Evolutionary conservation across 768 basidiomycete species (phyloP).

Genomic region (Gloeostereum incarnatum): DNA sequence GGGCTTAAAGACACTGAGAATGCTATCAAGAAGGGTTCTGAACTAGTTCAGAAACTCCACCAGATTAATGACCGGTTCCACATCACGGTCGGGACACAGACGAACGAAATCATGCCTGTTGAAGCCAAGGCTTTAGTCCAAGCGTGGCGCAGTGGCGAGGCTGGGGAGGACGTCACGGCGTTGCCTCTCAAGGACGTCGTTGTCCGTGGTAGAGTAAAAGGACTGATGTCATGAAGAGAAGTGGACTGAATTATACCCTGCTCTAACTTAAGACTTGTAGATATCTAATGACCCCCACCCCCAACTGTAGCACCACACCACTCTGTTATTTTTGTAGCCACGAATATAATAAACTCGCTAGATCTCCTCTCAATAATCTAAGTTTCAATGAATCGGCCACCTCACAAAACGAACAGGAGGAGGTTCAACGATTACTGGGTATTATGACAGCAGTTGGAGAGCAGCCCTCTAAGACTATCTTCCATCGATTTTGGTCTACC

Average conservation of each 20-base stretch:
- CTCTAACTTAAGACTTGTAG: too few relatives aligned
- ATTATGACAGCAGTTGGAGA: too few relatives aligned
- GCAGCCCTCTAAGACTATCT: too few relatives aligned
- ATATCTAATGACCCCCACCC: not conserved
- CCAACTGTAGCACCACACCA: too few relatives aligned
- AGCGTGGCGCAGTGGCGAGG: slow-evolving; percentile 31
- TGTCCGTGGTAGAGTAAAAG: slow-evolving; percentile 8
- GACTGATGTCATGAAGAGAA: slow-evolving; percentile 3
- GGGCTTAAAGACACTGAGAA: not conserved
- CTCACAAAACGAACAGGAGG: too few relatives aligned
- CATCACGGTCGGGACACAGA: slow-evolving; percentile 76
- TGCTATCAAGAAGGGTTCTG: slow-evolving; percentile 28
- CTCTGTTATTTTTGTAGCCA: too few relatives aligned
- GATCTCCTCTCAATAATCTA: too few relatives aligned
- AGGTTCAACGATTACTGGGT: too few relatives aligned
- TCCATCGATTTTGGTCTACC: too few relatives aligned
- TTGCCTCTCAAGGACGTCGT: slow-evolving; percentile 18
- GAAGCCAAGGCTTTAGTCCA: slow-evolving; percentile 66
- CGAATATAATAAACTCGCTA: too few relatives aligned
- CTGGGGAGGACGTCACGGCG: slow-evolving; percentile 15
- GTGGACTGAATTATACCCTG: not conserved
- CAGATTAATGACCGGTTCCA: slow-evolving; percentile 52
- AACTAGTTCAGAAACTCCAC: slow-evolving; percentile 35
- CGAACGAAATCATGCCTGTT: slow-evolving; percentile 41
- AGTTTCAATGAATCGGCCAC: too few relatives aligned